These are phyloP conservation scores for Penicillium ochrochloron DNA, from an alignment of 495 filamentous ascomycete species.

Conservation along the genomic window DNA sequence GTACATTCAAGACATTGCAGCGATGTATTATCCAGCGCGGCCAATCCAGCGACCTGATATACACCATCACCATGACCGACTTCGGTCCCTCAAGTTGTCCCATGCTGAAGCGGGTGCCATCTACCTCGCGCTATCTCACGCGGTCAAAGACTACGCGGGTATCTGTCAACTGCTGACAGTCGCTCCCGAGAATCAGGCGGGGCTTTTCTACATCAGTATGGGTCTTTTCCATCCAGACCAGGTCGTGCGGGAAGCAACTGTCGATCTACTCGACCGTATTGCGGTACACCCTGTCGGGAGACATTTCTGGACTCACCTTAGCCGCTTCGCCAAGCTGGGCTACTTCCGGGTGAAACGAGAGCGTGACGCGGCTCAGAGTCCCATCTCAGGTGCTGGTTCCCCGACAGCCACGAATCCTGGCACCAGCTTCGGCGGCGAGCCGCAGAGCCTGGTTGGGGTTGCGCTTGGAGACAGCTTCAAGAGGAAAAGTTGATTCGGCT, in stretches of 20 bases:
- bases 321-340: conserved; percentile 85
- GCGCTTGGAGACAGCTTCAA: conserved; percentile 38
- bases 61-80: conserved; percentile 87
- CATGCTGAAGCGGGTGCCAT: conserved; percentile 74
- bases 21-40: conserved; percentile 56
- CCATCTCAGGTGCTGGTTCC: conserved; percentile 24
- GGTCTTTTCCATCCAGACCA: conserved; percentile 90
- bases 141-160: conserved; percentile 81
- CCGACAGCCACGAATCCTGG: conserved; percentile 20
- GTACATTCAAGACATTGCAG: conserved; percentile 80
- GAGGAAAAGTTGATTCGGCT: conserved; percentile 26
- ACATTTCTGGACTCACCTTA: conserved; percentile 88
- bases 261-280: conserved; percentile 81
- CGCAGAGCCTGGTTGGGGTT: conserved; percentile 46
- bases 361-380: conserved; percentile 50
- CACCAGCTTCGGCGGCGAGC: conserved; percentile 36
- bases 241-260: conserved; percentile 76
- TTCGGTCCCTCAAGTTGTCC: conserved; percentile 76
- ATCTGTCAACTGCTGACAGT: conserved; percentile 87
- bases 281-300: conserved; percentile 84
- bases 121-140: conserved; percentile 76
- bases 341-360: conserved; percentile 72
- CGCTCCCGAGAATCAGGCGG: conserved; percentile 83
- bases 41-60: conserved; percentile 86
- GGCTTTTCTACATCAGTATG: conserved; percentile 88